A percentile compares a stretch with the other conserved stretches of the same genome.
These are phyloP conservation scores for Rhinocladiella mackenziei DNA, from an alignment of 2,329 filamentous ascomycete genomes.

Conservation along the genomic window DNA sequence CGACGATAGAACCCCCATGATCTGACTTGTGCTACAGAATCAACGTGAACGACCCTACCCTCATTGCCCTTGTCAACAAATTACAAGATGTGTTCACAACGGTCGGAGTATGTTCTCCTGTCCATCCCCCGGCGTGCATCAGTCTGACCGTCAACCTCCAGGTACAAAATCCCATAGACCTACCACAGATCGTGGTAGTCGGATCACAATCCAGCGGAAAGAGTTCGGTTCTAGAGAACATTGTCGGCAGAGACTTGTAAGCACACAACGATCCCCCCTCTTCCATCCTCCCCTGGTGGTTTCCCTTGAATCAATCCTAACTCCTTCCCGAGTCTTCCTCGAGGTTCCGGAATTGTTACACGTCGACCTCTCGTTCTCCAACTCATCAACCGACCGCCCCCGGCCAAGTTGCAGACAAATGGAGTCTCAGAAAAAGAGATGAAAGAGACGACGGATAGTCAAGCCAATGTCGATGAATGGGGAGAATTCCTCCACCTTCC, in stretches of 20 bases:
- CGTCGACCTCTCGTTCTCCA: conserved; percentile 93
- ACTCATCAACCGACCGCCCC: conserved; percentile 82
- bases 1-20: conserved; percentile 23
- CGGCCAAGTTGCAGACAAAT: conserved; percentile 61
- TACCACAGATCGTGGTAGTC: conserved; percentile 96
- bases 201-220: conserved; percentile 99
- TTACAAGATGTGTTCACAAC: conserved; percentile 99
- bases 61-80: conserved; percentile 90
- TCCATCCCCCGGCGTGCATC: conserved; percentile 25
- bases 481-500: conserved; percentile 98
- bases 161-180: conserved; percentile 98
- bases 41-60: conserved; percentile 66
- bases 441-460: conserved; percentile 68
- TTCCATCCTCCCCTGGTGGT: conserved; percentile 18
- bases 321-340: conserved; percentile 65
- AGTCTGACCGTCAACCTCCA: conserved; percentile 36
- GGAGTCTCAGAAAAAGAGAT: conserved; percentile 65
- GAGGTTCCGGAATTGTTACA: conserved; percentile 96
- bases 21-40: conserved; percentile 47
- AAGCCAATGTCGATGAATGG: conserved; percentile 93
- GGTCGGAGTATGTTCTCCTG: conserved; percentile 64
- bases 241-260: conserved; percentile 97
- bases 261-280: conserved; percentile 37
- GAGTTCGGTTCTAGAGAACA: conserved; percentile 98
- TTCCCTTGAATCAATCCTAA: conserved; percentile 31